Evolutionary conservation across 2,329 filamentous ascomycete species (phyloP).

Genomic region (Thielaviopsis punctulata): DNA sequence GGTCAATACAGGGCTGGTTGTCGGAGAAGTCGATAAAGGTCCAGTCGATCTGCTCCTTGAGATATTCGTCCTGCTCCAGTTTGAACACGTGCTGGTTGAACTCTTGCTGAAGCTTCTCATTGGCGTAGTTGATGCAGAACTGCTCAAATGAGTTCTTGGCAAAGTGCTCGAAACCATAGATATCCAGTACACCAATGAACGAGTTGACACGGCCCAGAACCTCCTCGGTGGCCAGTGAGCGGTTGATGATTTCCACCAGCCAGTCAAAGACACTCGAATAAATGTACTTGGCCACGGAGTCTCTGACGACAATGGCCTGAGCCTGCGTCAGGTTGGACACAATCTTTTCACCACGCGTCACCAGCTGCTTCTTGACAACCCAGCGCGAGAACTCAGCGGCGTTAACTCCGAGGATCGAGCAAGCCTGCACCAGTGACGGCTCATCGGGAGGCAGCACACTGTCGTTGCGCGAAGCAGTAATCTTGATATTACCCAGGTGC

Average conservation of each 20-base stretch:
- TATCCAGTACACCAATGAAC: constrained; percentile 97
- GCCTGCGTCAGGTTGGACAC: constrained; percentile 87
- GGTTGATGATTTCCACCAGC: constrained; percentile 95
- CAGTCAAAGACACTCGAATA: constrained; percentile 98
- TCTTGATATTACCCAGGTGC: constrained; percentile 93
- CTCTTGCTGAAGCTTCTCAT: constrained; percentile 96
- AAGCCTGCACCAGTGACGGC: constrained; percentile 65
- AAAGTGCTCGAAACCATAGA: constrained; percentile 98
- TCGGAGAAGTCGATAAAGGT: constrained; percentile 99
- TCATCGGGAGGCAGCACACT: constrained; percentile 68
- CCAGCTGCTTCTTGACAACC: constrained; percentile 97
- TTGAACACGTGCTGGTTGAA: constrained; percentile 99
- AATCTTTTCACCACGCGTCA: constrained; percentile 94
- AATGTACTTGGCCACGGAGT: constrained; percentile 96
- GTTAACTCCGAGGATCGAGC: constrained; percentile 74
- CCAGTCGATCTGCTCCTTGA: constrained; percentile 94
- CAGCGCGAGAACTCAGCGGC: constrained; percentile 79
- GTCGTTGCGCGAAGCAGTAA: constrained; percentile 75
- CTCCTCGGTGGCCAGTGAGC: constrained; percentile 72
- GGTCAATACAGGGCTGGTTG: constrained; percentile 95
- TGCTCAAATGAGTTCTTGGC: constrained; percentile 99
- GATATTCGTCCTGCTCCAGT: constrained; percentile 94
- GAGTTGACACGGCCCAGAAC: constrained; percentile 66
- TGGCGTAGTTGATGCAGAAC: constrained; percentile 99
- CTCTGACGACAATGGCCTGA: constrained; percentile 83